Evolutionary conservation across 2,329 filamentous ascomycete genomes (phyloP).

Genomic region (Keithomyces neogunnii): DNA sequence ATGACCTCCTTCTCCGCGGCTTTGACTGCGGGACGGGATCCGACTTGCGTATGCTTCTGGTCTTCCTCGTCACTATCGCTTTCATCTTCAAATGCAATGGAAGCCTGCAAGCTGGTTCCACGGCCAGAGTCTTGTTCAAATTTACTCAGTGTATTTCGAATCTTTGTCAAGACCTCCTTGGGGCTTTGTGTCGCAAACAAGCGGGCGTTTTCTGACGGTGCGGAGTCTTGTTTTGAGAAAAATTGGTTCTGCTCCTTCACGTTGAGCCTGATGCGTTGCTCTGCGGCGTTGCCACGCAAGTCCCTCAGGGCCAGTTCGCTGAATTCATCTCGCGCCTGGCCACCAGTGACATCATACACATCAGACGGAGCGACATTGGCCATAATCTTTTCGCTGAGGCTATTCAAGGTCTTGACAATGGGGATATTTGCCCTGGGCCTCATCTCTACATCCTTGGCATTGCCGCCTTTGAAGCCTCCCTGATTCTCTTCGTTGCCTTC

Average conservation of each 20-base stretch:
- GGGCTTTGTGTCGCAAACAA: slow-evolving; percentile 64
- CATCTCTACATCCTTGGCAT: slow-evolving; percentile 86
- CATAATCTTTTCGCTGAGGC: slow-evolving; percentile 87
- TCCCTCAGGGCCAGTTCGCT: slow-evolving; percentile 71
- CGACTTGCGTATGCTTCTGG: slow-evolving; percentile 49
- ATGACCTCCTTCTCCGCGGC: slow-evolving; percentile 60
- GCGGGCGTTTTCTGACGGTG: slow-evolving; percentile 32
- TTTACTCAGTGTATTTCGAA: slow-evolving; percentile 53
- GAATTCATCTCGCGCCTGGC: slow-evolving; percentile 63
- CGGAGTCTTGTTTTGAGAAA: slow-evolving; percentile 55
- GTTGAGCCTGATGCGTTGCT: slow-evolving; percentile 74
- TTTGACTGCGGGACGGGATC: slow-evolving; percentile 58
- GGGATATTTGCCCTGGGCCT: slow-evolving; percentile 72
- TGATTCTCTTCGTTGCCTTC: slow-evolving; percentile 94
- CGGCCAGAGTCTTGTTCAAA: slow-evolving; percentile 39
- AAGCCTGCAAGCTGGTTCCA: slow-evolving; percentile 52
- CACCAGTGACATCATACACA: slow-evolving; percentile 47
- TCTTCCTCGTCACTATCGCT: slow-evolving; percentile 58
- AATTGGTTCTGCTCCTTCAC: slow-evolving; percentile 82
- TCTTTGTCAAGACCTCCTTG: slow-evolving; percentile 52
- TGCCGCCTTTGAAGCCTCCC: slow-evolving; percentile 72
- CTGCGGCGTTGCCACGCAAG: slow-evolving; percentile 63
- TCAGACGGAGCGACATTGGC: slow-evolving; percentile 77
- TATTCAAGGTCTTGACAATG: slow-evolving; percentile 84
- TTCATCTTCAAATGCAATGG: slow-evolving; percentile 62